Percentiles rank a stretch among this genome's conserved stretches.
phyloP scores from a whole-genome alignment of 2,329 filamentous ascomycete genomes.

The Zarea fungicola region DNA sequence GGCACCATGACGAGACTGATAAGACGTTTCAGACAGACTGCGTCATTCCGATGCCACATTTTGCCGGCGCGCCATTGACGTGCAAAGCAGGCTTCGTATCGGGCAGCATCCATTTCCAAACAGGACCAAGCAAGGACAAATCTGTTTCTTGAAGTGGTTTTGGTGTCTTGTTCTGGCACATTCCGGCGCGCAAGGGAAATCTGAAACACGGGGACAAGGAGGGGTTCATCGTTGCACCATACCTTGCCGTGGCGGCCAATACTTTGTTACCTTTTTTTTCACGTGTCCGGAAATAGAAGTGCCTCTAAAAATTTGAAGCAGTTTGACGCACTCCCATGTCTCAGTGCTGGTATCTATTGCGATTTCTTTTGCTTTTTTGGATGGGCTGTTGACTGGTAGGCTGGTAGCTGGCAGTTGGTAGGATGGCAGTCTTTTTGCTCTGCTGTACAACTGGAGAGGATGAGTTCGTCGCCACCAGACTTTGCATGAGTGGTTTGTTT shows the following conservation, averaged over 20 bases:
- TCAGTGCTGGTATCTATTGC: too few relatives aligned
- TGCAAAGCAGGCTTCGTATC: not conserved
- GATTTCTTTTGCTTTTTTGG: too few relatives aligned
- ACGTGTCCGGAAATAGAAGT: not conserved
- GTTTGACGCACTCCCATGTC: too few relatives aligned
- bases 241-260: too few relatives aligned
- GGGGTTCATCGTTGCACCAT: conserved; percentile 3
- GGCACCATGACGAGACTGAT: too few relatives aligned
- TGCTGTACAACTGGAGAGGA: not conserved
- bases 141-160: not conserved
- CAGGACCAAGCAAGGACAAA: conserved; percentile 1
- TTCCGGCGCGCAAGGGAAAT: conserved; percentile 2
- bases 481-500: not conserved
- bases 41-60: too few relatives aligned
- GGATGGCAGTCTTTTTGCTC: too few relatives aligned
- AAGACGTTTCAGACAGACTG: not conserved
- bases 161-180: not conserved
- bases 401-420: too few relatives aligned
- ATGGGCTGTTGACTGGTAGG: too few relatives aligned
- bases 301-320: not conserved
- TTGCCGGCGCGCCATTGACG: not conserved
- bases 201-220: conserved; percentile 7
- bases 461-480: too few relatives aligned
- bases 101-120: not conserved
- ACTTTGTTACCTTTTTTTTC: not conserved